These are phyloP conservation scores for Choanephora cucurbitarum DNA, from an alignment of 371 early-diverging fungal genomes.

Conservation along the genomic window DNA sequence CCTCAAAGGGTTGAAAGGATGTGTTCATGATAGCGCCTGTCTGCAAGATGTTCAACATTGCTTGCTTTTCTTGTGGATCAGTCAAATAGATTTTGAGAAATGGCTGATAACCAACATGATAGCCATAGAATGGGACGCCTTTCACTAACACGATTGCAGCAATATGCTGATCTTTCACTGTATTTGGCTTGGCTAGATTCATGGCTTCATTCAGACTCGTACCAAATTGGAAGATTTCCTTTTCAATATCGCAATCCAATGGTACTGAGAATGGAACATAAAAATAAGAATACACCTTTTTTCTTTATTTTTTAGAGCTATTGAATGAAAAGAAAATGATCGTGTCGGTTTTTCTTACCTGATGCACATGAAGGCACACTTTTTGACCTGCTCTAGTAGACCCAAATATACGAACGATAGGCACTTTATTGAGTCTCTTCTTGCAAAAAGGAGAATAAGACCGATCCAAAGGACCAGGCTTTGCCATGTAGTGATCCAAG, in stretches of 20 bases:
- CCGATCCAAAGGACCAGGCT: constrained; percentile 60
- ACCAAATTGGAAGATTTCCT: constrained; percentile 66
- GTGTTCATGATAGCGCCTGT: constrained; percentile 73
- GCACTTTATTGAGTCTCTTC: constrained; percentile 56
- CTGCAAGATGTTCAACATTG: constrained; percentile 63
- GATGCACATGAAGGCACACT: constrained; percentile 81
- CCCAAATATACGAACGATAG: constrained; percentile 84
- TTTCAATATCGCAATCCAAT: constrained; percentile 26
- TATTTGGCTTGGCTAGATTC: constrained; percentile 41
- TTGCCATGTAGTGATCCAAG: constrained; percentile 64
- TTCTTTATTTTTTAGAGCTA: no score
- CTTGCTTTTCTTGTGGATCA: constrained; percentile 62
- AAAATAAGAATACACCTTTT: constrained; percentile 79
- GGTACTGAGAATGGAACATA: constrained; percentile 58
- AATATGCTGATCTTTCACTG: constrained; percentile 52
- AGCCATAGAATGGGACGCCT: constrained; percentile 89
- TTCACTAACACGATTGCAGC: constrained; percentile 71
- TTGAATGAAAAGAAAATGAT: background rate
- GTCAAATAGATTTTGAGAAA: constrained; percentile 80
- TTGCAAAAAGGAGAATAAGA: constrained; percentile 39
- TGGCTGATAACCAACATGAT: constrained; percentile 61
- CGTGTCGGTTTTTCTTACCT: constrained; percentile 33
- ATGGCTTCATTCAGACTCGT: constrained; percentile 75
- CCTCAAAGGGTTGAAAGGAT: constrained; percentile 77
- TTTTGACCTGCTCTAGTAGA: constrained; percentile 72